These are phyloP conservation scores for Nakazawaea sp. DNA, from an alignment of 805 yeast species.

Conservation along the genomic window DNA sequence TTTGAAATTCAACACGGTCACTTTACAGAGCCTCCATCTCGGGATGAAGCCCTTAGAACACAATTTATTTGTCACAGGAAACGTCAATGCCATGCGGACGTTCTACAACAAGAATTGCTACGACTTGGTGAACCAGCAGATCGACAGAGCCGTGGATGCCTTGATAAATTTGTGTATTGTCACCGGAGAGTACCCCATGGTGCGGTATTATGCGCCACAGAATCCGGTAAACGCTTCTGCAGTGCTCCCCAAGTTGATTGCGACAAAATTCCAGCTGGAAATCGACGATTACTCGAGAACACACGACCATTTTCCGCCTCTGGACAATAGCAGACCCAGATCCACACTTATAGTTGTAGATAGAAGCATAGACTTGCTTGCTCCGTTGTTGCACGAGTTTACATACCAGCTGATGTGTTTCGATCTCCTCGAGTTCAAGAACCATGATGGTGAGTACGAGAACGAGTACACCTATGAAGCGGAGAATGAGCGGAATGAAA, in stretches of 20 bases:
- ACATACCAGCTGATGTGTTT: slow-evolving; percentile 88
- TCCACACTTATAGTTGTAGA: slow-evolving; percentile 74
- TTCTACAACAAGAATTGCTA: slow-evolving; percentile 62
- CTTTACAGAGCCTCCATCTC: slow-evolving; percentile 29
- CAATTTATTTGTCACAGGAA: slow-evolving; percentile 64
- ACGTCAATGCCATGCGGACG: slow-evolving; percentile 54
- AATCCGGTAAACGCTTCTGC: slow-evolving; percentile 47
- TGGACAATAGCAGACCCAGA: slow-evolving; percentile 46
- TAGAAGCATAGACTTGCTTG: slow-evolving; percentile 73
- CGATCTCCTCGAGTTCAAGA: slow-evolving; percentile 46
- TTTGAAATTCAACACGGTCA: slow-evolving; percentile 15
- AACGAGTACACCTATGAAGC: slow-evolving; percentile 45
- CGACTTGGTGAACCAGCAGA: slow-evolving; percentile 52
- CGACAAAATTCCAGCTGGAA: slow-evolving; percentile 60
- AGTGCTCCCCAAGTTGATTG: slow-evolving; percentile 61
- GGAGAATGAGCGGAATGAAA: slow-evolving; percentile 44
- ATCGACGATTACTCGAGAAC: slow-evolving; percentile 71
- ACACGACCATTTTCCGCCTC: slow-evolving; percentile 59
- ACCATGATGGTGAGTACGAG: slow-evolving; percentile 11
- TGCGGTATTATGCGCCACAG: slow-evolving; percentile 58
- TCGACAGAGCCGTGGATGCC: slow-evolving; percentile 52
- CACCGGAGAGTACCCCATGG: slow-evolving; percentile 84
- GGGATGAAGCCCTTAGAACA: slow-evolving; percentile 62
- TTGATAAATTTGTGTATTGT: slow-evolving; percentile 67
- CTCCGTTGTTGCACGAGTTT: slow-evolving; percentile 86